Conservation (phyloP, 1,139 yeast species). For the Yamadazyma membranifaciens region DNA sequence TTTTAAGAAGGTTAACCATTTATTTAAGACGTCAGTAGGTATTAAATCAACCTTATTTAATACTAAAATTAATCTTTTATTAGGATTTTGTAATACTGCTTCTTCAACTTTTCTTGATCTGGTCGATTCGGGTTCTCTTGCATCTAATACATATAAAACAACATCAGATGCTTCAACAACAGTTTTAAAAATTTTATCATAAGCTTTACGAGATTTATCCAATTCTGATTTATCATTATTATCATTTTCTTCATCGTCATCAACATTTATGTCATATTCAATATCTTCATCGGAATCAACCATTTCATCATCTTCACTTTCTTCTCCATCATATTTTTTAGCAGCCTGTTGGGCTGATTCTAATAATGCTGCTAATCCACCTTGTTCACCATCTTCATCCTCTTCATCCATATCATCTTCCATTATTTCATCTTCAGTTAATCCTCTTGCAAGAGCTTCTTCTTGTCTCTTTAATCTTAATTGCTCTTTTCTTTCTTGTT, state of each 20-base stretch:
- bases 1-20: conserved; percentile 81
- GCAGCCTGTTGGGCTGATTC: conserved; percentile 91
- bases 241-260: conserved; percentile 26
- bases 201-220: conserved; percentile 89
- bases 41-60: conserved; percentile 90
- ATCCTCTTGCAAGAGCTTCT: conserved; percentile 47
- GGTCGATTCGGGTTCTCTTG: conserved; percentile 96
- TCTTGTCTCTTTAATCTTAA: conserved; percentile 46
- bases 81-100: conserved; percentile 72
- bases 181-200: conserved; percentile 80
- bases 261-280: conserved; percentile 47
- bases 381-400: conserved; percentile 47
- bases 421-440: conserved; percentile 33
- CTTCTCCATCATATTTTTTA: conserved; percentile 61
- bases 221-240: conserved; percentile 32
- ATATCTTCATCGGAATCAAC: conserved; percentile 43
- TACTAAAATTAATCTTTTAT: conserved; percentile 80
- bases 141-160: conserved; percentile 86
- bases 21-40: conserved; percentile 77
- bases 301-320: conserved; percentile 39
- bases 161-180: conserved; percentile 91
- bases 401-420: conserved; percentile 37
- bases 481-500: conserved; percentile 58
- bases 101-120: conserved; percentile 90
- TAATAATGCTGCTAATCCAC: conserved; percentile 79